Evolutionary conservation across 2,329 filamentous ascomycete species (phyloP).

Genomic region (Bretziella fagacearum): DNA sequence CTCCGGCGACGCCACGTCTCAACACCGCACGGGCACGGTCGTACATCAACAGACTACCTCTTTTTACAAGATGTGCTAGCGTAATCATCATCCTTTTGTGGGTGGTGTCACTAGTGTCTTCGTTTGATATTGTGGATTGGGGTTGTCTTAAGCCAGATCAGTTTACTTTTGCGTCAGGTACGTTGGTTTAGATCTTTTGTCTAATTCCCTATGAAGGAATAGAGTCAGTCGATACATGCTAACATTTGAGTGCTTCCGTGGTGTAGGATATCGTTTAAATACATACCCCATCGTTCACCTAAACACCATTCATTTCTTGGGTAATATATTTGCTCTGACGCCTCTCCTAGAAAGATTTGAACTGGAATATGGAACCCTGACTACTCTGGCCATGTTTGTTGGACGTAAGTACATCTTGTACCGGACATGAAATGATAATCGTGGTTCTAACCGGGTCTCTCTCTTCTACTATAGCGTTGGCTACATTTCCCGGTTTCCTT

Average conservation of each 20-base stretch:
- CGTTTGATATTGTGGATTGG: constrained; percentile 61
- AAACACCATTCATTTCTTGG: constrained; percentile 59
- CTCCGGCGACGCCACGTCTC: constrained; percentile 23
- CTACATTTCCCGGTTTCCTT: constrained; percentile 62
- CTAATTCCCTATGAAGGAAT: neutral
- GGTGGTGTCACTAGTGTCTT: constrained; percentile 48
- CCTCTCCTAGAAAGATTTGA: constrained; percentile 93
- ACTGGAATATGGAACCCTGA: constrained; percentile 76
- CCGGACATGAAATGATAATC: neutral
- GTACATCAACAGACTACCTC: constrained; percentile 68
- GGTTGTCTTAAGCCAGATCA: constrained; percentile 64
- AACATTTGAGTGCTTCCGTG: neutral
- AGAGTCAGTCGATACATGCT: neutral
- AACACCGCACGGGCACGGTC: constrained; percentile 52
- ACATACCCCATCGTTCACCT: constrained; percentile 80
- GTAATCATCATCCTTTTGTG: constrained; percentile 53
- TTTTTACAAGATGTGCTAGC: constrained; percentile 50
- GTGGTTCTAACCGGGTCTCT: constrained; percentile 1
- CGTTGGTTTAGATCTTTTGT: neutral
- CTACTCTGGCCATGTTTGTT: constrained; percentile 71
- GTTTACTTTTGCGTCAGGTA: constrained; percentile 23
- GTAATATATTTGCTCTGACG: constrained; percentile 65
- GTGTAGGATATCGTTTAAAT: constrained; percentile 73
- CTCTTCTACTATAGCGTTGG: constrained; percentile 40
- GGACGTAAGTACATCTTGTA: constrained; percentile 48